These are phyloP conservation scores for Lyophyllum decastes DNA, from an alignment of 768 basidiomycete species.

Conservation along the genomic window DNA sequence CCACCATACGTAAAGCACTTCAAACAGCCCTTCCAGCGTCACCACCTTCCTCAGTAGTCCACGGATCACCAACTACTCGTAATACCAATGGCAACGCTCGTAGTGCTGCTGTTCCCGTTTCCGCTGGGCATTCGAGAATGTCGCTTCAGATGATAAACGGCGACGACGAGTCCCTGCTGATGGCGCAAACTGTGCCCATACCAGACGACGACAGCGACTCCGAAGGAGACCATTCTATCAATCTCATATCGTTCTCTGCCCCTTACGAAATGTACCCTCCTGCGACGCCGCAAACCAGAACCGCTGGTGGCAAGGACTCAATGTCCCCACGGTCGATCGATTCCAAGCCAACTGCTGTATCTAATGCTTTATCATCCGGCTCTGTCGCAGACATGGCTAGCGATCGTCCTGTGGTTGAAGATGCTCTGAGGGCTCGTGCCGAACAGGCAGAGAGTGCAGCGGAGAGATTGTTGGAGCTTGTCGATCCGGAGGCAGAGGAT, in stretches of 20 bases:
- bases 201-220: slow-evolving; percentile 75
- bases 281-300: slow-evolving; percentile 28
- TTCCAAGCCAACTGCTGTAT: slow-evolving; percentile 50
- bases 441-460: slow-evolving; percentile 95
- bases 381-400: slow-evolving; percentile 38
- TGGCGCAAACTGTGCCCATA: slow-evolving; percentile 73
- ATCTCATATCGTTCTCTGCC: slow-evolving; percentile 73
- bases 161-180: slow-evolving; percentile 64
- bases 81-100: slow-evolving; percentile 23
- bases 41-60: slow-evolving; percentile 32
- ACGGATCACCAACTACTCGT: slow-evolving; percentile 31
- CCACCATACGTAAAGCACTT: slow-evolving; percentile 39
- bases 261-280: slow-evolving; percentile 56
- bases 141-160: slow-evolving; percentile 38
- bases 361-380: slow-evolving; percentile 63
- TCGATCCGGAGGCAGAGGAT: slow-evolving; percentile 73
- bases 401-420: slow-evolving; percentile 67
- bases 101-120: slow-evolving; percentile 33
- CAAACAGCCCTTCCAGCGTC: slow-evolving; percentile 40
- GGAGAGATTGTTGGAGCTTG: slow-evolving; percentile 82
- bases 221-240: slow-evolving; percentile 59
- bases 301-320: slow-evolving; percentile 42
- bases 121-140: slow-evolving; percentile 42
- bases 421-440: slow-evolving; percentile 82
- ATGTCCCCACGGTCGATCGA: slow-evolving; percentile 55